Evolutionary conservation across 805 yeast species (phyloP).

Genomic region (Metschnikowia noctiluminum): DNA sequence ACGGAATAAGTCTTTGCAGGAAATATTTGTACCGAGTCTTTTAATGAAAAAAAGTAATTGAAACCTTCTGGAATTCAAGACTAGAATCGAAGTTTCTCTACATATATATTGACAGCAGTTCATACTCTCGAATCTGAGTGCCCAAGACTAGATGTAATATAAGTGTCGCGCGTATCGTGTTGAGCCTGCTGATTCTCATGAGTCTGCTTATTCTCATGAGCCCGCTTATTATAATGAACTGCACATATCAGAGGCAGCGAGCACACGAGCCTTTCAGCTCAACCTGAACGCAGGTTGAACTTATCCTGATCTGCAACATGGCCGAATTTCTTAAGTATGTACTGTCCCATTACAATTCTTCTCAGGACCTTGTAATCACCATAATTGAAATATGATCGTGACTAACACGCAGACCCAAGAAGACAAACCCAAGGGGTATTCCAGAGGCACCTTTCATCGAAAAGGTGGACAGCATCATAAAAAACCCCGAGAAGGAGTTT

Average conservation of each 20-base stretch:
- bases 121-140: too few species aligned
- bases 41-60: too few species aligned
- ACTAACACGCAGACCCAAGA: slow-evolving; percentile 44
- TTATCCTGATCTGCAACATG: slow-evolving; percentile 14
- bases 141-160: too few species aligned
- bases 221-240: not conserved
- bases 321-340: slow-evolving; percentile 33
- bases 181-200: too few species aligned
- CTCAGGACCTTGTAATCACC: too few species aligned
- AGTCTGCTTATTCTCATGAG: too few species aligned
- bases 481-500: slow-evolving; percentile 60
- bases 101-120: too few species aligned
- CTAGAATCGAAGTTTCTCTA: too few species aligned
- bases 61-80: too few species aligned
- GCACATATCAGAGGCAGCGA: slow-evolving; percentile 2
- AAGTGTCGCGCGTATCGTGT: too few species aligned
- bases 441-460: slow-evolving; percentile 96
- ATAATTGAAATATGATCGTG: not conserved
- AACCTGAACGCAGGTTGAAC: not conserved
- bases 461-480: slow-evolving; percentile 71
- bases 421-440: slow-evolving; percentile 87
- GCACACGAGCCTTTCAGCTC: slow-evolving; percentile 2
- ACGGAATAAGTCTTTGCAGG: too few species aligned
- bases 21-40: too few species aligned
- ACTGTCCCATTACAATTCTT: not conserved